Percentiles rank a stretch among this genome's conserved stretches.
Conservation (phyloP, 1,284 basidiomycete genomes). For the Ustilago tritici region DNA sequence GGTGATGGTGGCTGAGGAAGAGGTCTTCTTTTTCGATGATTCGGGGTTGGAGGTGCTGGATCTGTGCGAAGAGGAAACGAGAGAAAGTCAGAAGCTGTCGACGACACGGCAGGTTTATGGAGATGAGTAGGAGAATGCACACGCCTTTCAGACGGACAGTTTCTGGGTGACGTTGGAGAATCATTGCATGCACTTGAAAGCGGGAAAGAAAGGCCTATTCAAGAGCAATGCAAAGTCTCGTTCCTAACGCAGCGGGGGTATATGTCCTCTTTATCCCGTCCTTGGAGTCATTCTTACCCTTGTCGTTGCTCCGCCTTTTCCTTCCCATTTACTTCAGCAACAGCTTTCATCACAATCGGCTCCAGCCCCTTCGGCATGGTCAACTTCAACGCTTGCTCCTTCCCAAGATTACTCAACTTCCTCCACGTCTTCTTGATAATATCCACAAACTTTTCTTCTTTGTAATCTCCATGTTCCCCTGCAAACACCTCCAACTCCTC, state of each 20-base stretch:
- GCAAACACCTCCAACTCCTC: constrained; percentile 61
- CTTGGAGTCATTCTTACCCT: constrained; percentile 32
- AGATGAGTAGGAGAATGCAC: neutral
- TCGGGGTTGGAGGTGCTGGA: neutral
- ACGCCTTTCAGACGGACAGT: neutral
- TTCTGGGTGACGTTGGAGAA: neutral
- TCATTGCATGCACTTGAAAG: constrained; percentile 39
- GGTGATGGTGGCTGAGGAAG: constrained; percentile 24
- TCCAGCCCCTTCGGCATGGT: constrained; percentile 60
- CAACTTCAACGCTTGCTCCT: constrained; percentile 62
- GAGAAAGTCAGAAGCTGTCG: neutral
- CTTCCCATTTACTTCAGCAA: constrained; percentile 46
- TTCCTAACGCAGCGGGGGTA: neutral
- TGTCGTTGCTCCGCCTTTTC: constrained; percentile 18
- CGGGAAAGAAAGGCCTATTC: constrained; percentile 17
- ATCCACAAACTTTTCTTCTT: constrained; percentile 61
- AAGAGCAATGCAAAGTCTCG: constrained; percentile 20
- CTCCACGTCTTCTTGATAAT: constrained; percentile 67
- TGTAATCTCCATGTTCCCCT: constrained; percentile 52
- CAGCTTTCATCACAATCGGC: constrained; percentile 40
- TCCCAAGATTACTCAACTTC: constrained; percentile 58
- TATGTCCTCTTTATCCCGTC: neutral
- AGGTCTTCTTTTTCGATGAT: constrained; percentile 28
- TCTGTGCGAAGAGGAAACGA: neutral
- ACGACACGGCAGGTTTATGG: neutral